These are phyloP conservation scores for Aspergillus sclerotiicarbonarius DNA, from an alignment of 495 filamentous ascomycete genomes.

Conservation along the genomic window DNA sequence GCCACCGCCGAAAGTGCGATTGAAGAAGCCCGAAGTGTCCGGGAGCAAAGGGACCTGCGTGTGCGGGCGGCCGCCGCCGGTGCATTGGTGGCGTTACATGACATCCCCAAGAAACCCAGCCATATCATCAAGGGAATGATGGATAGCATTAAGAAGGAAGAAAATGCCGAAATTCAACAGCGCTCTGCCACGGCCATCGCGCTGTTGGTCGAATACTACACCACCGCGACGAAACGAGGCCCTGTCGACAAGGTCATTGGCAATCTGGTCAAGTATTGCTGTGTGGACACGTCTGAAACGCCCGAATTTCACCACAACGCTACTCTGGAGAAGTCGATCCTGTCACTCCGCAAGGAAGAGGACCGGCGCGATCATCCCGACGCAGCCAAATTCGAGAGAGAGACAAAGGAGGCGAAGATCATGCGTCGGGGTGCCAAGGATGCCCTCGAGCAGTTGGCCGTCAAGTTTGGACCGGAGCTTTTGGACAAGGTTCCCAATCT, in stretches of 20 bases:
- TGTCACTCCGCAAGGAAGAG: constrained; percentile 94
- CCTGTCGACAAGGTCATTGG: constrained; percentile 91
- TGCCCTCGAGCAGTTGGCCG: constrained; percentile 81
- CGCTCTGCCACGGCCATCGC: constrained; percentile 84
- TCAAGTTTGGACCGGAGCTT: constrained; percentile 71
- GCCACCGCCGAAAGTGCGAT: constrained; percentile 67
- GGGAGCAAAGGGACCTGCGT: constrained; percentile 80
- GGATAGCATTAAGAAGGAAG: constrained; percentile 95
- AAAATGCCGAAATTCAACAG: constrained; percentile 84
- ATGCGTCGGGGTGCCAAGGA: constrained; percentile 91
- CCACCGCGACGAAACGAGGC: constrained; percentile 66
- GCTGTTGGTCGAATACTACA: constrained; percentile 80
- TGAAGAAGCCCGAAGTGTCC: constrained; percentile 70
- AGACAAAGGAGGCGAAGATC: constrained; percentile 81
- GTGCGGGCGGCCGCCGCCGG: constrained; percentile 83
- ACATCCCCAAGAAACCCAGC: constrained; percentile 86
- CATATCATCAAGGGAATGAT: constrained; percentile 92
- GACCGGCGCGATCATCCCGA: constrained; percentile 90
- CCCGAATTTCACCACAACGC: constrained; percentile 87
- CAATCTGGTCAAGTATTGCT: constrained; percentile 94
- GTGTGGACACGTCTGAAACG: constrained; percentile 94
- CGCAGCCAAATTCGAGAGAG: constrained; percentile 80
- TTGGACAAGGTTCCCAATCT: constrained; percentile 80
- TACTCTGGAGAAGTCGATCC: constrained; percentile 68
- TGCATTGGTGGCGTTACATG: constrained; percentile 79